A percentile compares a stretch with the other conserved stretches of the same genome.
phyloP scores from a whole-genome alignment of 75 land plant species.

The Adiantum capillusveneris region DNA sequence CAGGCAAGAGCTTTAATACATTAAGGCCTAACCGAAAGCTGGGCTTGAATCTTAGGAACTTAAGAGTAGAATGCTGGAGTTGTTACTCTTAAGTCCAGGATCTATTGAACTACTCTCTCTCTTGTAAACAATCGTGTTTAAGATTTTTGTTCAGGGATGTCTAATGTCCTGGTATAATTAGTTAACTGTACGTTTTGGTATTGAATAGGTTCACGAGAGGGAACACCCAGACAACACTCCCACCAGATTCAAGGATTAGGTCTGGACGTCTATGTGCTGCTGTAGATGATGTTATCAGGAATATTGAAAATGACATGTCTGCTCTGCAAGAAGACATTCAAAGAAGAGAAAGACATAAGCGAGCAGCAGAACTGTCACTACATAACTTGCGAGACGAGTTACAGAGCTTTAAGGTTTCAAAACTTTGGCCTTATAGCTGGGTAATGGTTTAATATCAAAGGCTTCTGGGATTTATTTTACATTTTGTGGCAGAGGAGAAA shows the following conservation, averaged over 20 bases:
- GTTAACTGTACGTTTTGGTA: not conserved
- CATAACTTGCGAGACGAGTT: constrained; percentile 12
- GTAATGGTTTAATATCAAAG: not conserved
- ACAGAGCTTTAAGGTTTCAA: constrained; percentile 14
- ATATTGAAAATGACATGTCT: constrained; percentile 36
- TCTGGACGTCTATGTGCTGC: constrained; percentile 74
- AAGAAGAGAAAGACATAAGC: constrained; percentile 34
- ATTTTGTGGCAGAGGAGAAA: constrained; percentile 9
- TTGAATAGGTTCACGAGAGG: constrained; percentile 62
- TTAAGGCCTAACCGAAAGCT: no score
- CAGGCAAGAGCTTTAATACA: no score
- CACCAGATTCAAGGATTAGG: constrained; percentile 50
- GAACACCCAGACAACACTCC: constrained; percentile 79
- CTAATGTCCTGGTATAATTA: no score
- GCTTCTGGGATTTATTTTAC: no score
- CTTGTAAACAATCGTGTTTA: no score
- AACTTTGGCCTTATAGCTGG: constrained; percentile 43
- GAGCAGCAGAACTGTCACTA: constrained; percentile 21
- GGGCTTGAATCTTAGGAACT: no score
- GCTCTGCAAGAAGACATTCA: constrained; percentile 20
- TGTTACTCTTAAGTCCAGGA: no score
- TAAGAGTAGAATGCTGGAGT: no score
- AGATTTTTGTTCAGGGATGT: no score
- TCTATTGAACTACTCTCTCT: no score
- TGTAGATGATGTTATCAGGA: constrained; percentile 44